Evolutionary conservation across 2,329 filamentous ascomycete genomes (phyloP).

Genomic region (Penicillium verrucosum): DNA sequence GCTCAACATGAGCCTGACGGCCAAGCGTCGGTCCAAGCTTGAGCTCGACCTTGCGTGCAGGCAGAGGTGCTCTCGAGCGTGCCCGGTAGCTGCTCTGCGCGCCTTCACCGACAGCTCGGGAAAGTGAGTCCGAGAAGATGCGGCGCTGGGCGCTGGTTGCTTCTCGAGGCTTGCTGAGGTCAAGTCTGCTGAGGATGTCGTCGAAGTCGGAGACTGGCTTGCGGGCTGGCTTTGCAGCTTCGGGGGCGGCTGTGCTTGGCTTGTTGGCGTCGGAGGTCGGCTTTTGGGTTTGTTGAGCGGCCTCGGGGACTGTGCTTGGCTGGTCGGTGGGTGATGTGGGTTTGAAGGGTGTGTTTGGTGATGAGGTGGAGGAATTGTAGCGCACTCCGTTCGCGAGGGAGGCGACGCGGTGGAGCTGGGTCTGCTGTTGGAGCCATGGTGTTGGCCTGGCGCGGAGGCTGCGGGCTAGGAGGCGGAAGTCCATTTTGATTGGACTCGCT

Average conservation of each 20-base stretch:
- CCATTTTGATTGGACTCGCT: constrained; percentile 25
- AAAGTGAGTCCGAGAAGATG: constrained; percentile 18
- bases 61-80: constrained; percentile 11
- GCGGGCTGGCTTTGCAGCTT: neutral
- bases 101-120: constrained; percentile 21
- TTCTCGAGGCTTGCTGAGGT: constrained; percentile 21
- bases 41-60: constrained; percentile 29
- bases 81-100: constrained; percentile 6
- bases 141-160: neutral
- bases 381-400: constrained; percentile 20
- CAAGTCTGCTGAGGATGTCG: constrained; percentile 33
- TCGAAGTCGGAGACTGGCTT: constrained; percentile 28
- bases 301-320: constrained; percentile 4
- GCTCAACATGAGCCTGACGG: constrained; percentile 35
- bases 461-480: constrained; percentile 31
- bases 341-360: constrained; percentile 3
- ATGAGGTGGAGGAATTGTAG: constrained; percentile 23
- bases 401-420: constrained; percentile 15
- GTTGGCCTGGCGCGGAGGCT: constrained; percentile 34
- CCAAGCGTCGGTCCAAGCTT: constrained; percentile 40
- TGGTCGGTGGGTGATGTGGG: constrained; percentile 4
- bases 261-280: constrained; percentile 27
- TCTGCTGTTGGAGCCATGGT: constrained; percentile 24
- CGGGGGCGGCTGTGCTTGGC: neutral
- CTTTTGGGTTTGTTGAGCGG: neutral